These are phyloP conservation scores for Hypoxylon sp. DNA, from an alignment of 2,329 filamentous ascomycete species.

Conservation along the genomic window DNA sequence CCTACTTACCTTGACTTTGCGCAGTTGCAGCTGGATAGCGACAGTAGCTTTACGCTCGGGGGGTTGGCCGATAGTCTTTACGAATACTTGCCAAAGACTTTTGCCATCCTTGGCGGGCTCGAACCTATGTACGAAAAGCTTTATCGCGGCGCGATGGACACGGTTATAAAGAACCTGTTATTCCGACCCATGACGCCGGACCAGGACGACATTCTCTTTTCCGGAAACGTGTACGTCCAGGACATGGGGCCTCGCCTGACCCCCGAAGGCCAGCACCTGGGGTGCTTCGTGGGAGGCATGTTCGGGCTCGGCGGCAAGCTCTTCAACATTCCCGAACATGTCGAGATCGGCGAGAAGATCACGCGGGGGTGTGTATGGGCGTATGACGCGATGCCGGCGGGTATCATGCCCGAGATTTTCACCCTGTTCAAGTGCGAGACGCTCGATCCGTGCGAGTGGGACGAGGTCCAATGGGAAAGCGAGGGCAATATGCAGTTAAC, in stretches of 20 bases:
- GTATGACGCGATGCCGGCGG: slow-evolving; percentile 61
- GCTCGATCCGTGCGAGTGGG: slow-evolving; percentile 51
- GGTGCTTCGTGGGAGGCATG: slow-evolving; percentile 60
- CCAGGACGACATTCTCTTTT: slow-evolving; percentile 69
- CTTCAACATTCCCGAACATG: slow-evolving; percentile 55
- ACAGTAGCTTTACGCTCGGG: slow-evolving; percentile 59
- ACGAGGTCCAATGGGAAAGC: slow-evolving; percentile 46
- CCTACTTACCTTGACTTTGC: slow-evolving; percentile 68
- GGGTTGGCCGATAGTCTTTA: slow-evolving; percentile 64
- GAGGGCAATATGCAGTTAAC: slow-evolving; percentile 43
- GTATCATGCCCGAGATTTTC: slow-evolving; percentile 67
- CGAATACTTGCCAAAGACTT: slow-evolving; percentile 69
- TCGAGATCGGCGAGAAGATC: slow-evolving; percentile 57
- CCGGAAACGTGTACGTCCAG: slow-evolving; percentile 51
- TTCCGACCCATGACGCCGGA: slow-evolving; percentile 73
- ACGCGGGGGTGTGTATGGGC: slow-evolving; percentile 66
- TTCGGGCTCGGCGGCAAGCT: slow-evolving; percentile 55
- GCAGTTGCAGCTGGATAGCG: slow-evolving; percentile 54
- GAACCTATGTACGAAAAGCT: slow-evolving; percentile 68
- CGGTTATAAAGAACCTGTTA: slow-evolving; percentile 68
- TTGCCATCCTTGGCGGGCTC: slow-evolving; percentile 70
- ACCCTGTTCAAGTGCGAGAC: slow-evolving; percentile 53
- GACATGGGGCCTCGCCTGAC: slow-evolving; percentile 40
- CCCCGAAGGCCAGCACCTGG: slow-evolving; percentile 52
- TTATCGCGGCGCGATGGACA: slow-evolving; percentile 68